phyloP scores from a whole-genome alignment of 2,329 filamentous ascomycete species.

The Talaromyces atroroseus region DNA sequence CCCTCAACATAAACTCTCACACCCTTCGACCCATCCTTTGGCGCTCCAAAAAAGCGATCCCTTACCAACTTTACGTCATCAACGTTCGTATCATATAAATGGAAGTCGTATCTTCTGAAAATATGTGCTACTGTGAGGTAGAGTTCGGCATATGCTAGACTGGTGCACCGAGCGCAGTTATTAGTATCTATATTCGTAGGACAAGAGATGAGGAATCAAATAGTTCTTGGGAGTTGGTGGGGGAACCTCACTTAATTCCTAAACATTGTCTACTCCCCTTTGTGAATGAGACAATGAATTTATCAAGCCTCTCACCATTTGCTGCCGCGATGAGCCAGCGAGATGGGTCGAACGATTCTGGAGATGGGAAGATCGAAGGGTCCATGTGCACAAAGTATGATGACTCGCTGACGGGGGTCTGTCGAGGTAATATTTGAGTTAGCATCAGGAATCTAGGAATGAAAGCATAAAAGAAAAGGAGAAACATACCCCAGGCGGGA shows the following conservation, averaged over 20 bases:
- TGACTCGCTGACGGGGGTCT: constrained; percentile 35
- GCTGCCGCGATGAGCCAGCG: constrained; percentile 31
- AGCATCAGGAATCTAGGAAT: too few relatives aligned
- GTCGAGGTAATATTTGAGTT: not conserved
- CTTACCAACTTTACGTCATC: constrained; percentile 21
- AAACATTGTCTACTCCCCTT: constrained; percentile 42
- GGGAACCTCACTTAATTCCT: constrained; percentile 36
- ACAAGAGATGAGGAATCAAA: too few relatives aligned
- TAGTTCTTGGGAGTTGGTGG: not conserved
- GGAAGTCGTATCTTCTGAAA: constrained; percentile 25
- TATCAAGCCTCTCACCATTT: constrained; percentile 27
- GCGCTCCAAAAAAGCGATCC: constrained; percentile 7
- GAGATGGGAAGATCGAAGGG: constrained; percentile 31
- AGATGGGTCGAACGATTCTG: constrained; percentile 31
- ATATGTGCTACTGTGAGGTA: constrained; percentile 26
- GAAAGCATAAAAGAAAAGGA: not conserved
- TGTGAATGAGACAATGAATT: constrained; percentile 35
- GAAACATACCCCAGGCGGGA: constrained; percentile 20
- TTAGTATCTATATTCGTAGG: not conserved
- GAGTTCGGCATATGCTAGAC: constrained; percentile 31
- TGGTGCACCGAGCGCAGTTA: constrained; percentile 6
- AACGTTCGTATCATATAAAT: constrained; percentile 27
- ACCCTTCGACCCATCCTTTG: not conserved
- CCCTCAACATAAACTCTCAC: not conserved
- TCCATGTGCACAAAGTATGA: constrained; percentile 31